These are phyloP conservation scores for Dactylellina leptospora DNA, from an alignment of 2,329 filamentous ascomycete genomes.

Conservation along the genomic window DNA sequence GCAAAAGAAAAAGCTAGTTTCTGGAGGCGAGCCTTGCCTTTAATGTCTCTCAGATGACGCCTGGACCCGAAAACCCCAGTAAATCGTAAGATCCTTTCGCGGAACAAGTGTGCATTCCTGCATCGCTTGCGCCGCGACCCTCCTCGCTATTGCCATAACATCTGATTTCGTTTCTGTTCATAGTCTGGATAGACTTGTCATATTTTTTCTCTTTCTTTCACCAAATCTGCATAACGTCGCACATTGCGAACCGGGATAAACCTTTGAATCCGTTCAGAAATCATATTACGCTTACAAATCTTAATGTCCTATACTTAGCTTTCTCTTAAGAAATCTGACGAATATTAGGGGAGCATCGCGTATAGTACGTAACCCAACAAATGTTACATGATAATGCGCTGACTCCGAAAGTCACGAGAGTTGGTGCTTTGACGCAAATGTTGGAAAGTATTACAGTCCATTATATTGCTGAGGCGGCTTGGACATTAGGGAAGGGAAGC, in stretches of 20 bases:
- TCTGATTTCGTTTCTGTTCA: constrained; percentile 36
- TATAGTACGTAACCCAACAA: constrained; percentile 39
- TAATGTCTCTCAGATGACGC: constrained; percentile 23
- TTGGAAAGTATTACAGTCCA: constrained; percentile 6
- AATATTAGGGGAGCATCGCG: not conserved
- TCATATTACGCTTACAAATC: constrained; percentile 53
- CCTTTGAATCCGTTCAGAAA: constrained; percentile 28
- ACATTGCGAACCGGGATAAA: constrained; percentile 47
- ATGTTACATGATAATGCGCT: constrained; percentile 43
- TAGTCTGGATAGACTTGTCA: constrained; percentile 7
- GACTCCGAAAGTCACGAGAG: constrained; percentile 48
- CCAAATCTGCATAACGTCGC: constrained; percentile 28
- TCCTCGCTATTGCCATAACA: constrained; percentile 5
- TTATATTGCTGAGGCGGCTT: constrained; percentile 24
- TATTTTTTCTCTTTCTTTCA: not conserved
- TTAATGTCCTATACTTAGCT: constrained; percentile 45
- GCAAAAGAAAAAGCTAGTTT: constrained; percentile 31
- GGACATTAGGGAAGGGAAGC: constrained; percentile 22
- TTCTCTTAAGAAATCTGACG: constrained; percentile 32
- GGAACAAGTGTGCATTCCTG: constrained; percentile 2
- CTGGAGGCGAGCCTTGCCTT: constrained; percentile 39
- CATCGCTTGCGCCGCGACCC: too few species aligned
- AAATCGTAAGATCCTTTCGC: constrained; percentile 2
- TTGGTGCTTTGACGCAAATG: constrained; percentile 42
- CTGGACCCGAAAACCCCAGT: constrained; percentile 6